Evolutionary conservation across 495 filamentous ascomycete genomes (phyloP).

Genomic region (Beverwykella pulmonaria): DNA sequence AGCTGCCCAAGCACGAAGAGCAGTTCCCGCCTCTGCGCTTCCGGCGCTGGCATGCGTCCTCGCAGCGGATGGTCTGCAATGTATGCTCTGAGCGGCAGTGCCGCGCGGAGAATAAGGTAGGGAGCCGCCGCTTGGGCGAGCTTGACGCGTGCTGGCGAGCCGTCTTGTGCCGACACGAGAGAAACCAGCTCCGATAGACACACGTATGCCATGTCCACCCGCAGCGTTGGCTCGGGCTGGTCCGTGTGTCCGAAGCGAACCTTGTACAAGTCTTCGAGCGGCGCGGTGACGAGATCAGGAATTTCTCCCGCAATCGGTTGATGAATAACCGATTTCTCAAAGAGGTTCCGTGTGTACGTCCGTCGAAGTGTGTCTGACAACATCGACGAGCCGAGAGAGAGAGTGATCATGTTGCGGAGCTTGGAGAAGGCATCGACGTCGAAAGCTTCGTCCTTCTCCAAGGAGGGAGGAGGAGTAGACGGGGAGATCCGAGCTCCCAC

Average conservation of each 20-base stretch:
- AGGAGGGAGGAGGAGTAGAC: slow-evolving; percentile 49
- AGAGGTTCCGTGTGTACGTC: slow-evolving; percentile 76
- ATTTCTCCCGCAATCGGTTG: slow-evolving; percentile 64
- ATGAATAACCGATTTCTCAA: slow-evolving; percentile 82
- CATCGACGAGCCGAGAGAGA: slow-evolving; percentile 64
- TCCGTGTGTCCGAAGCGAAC: slow-evolving; percentile 71
- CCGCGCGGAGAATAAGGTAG: slow-evolving; percentile 80
- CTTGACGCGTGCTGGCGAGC: slow-evolving; percentile 51
- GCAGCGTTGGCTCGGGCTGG: slow-evolving; percentile 63
- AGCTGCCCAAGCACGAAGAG: slow-evolving; percentile 68
- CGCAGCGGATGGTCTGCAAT: slow-evolving; percentile 90
- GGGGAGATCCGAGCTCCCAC: slow-evolving; percentile 57
- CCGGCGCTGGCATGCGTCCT: slow-evolving; percentile 89
- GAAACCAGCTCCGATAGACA: slow-evolving; percentile 74
- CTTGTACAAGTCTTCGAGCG: slow-evolving; percentile 64
- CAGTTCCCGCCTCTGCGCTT: slow-evolving; percentile 76
- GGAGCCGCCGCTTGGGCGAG: slow-evolving; percentile 79
- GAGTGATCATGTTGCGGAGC: slow-evolving; percentile 71
- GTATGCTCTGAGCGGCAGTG: slow-evolving; percentile 76
- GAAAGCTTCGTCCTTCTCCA: slow-evolving; percentile 68
- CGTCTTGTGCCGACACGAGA: slow-evolving; percentile 41
- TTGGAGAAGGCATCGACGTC: slow-evolving; percentile 75
- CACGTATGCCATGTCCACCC: slow-evolving; percentile 73
- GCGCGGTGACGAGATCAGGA: slow-evolving; percentile 46
- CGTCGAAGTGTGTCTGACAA: slow-evolving; percentile 69